These are phyloP conservation scores for Carpinus viminea DNA, from an alignment of 306 rosid genomes.

Conservation along the genomic window DNA sequence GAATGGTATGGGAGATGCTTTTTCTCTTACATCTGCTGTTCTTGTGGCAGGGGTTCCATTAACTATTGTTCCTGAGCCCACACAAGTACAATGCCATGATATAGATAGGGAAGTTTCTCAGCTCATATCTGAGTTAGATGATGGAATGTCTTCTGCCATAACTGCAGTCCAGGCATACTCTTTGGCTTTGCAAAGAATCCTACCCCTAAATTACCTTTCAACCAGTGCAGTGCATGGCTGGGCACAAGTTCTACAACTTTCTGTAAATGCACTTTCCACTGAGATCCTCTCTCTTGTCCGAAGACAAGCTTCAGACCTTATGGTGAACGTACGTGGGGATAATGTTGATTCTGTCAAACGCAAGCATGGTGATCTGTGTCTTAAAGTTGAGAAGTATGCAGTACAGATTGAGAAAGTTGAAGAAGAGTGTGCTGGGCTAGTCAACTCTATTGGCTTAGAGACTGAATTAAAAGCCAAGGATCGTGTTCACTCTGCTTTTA, in stretches of 20 bases:
- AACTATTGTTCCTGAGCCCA: slow-evolving; percentile 98
- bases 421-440: slow-evolving; percentile 66
- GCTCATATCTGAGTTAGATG: slow-evolving; percentile 65
- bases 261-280: slow-evolving; percentile 65
- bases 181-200: slow-evolving; percentile 79
- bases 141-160: slow-evolving; percentile 70
- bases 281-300: slow-evolving; percentile 79
- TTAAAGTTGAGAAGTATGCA: slow-evolving; percentile 64
- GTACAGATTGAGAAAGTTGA: slow-evolving; percentile 71
- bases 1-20: slow-evolving; percentile 56
- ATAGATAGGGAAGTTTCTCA: slow-evolving; percentile 90
- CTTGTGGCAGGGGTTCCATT: slow-evolving; percentile 83
- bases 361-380: slow-evolving; percentile 66
- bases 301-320: slow-evolving; percentile 86
- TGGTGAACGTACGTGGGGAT: slow-evolving; percentile 57
- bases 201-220: slow-evolving; percentile 81
- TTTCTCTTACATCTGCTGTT: slow-evolving; percentile 91
- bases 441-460: slow-evolving; percentile 63
- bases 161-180: slow-evolving; percentile 74
- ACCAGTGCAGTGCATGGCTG: slow-evolving; percentile 90
- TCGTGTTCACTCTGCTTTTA: slow-evolving; percentile 64
- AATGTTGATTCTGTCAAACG: slow-evolving; percentile 51
- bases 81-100: slow-evolving; percentile 90
- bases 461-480: slow-evolving; percentile 81
- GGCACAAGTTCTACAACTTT: slow-evolving; percentile 83